Evolutionary conservation across 768 basidiomycete species (phyloP).

Genomic region (Mycena metata): DNA sequence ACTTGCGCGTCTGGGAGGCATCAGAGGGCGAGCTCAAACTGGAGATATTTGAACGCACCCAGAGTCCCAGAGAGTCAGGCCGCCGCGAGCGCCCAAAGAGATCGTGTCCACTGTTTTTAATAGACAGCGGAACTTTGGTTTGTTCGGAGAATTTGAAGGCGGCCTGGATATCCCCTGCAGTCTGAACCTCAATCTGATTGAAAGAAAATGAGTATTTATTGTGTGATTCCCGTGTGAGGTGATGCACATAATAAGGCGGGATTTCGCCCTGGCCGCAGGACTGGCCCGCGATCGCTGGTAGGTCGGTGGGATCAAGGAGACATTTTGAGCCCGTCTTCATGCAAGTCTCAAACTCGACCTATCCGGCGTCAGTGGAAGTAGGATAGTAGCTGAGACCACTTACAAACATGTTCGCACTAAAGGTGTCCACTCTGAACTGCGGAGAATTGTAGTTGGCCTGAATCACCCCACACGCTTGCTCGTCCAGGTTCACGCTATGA

Average conservation of each 20-base stretch:
- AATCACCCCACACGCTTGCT: neutral
- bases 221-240: too few species aligned
- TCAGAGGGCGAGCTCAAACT: too few species aligned
- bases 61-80: conserved; percentile 41
- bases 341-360: conserved; percentile 24
- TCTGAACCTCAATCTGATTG: conserved; percentile 39
- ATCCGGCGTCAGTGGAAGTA: conserved; percentile 8
- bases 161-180: conserved; percentile 37
- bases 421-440: conserved; percentile 6
- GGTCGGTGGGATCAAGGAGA: conserved; percentile 18
- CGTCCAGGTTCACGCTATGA: conserved; percentile 1
- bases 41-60: conserved; percentile 26
- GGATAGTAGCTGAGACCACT: conserved; percentile 27
- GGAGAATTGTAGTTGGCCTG: conserved; percentile 23
- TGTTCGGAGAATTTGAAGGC: conserved; percentile 40
- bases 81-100: conserved; percentile 42
- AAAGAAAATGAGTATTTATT: conserved; percentile 24
- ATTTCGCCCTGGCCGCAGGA: conserved; percentile 31
- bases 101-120: conserved; percentile 49
- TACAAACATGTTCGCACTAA: conserved; percentile 31
- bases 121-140: conserved; percentile 40
- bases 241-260: conserved; percentile 27
- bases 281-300: neutral
- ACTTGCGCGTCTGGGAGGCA: conserved; percentile 28
- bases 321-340: conserved; percentile 2